Conservation (phyloP, 768 basidiomycete species). For the Tricholoma sp. region DNA sequence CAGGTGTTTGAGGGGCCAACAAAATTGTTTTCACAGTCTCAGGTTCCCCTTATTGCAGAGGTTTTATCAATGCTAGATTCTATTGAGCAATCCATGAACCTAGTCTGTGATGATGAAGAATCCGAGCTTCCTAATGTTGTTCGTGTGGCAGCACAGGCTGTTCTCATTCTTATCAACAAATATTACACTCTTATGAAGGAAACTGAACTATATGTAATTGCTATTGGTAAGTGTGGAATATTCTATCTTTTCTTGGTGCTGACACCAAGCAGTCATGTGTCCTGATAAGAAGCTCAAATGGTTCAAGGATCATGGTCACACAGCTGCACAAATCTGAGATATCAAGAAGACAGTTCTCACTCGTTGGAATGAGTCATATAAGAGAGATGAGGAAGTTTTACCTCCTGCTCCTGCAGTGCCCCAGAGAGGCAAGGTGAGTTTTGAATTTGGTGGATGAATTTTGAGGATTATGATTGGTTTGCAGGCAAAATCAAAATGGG, state of each 20-base stretch:
- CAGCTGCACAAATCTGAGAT: conserved; percentile 1
- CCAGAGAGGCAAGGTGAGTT: neutral
- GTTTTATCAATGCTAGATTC: conserved; percentile 14
- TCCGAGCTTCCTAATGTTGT: conserved; percentile 13
- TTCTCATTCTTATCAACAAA: conserved; percentile 13
- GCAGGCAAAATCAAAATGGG: neutral
- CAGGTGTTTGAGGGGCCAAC: conserved; percentile 23
- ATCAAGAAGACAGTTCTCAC: neutral
- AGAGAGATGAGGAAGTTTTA: neutral
- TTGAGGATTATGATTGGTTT: neutral
- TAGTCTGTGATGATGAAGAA: conserved; percentile 10
- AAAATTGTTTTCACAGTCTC: conserved; percentile 19
- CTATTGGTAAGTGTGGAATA: conserved; percentile 11
- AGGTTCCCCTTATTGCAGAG: conserved; percentile 17
- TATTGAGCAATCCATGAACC: conserved; percentile 12
- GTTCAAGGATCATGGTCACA: neutral
- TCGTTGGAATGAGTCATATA: neutral
- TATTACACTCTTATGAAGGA: conserved; percentile 11
- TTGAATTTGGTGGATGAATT: neutral
- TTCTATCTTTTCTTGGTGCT: conserved; percentile 9
- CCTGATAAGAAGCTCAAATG: neutral
- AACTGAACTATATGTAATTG: conserved; percentile 14
- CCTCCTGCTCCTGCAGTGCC: neutral
- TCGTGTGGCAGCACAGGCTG: conserved; percentile 15
- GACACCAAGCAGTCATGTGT: conserved; percentile 21